Conservation (phyloP, 1,284 basidiomycete species). For the Ustilago shanxiensis region DNA sequence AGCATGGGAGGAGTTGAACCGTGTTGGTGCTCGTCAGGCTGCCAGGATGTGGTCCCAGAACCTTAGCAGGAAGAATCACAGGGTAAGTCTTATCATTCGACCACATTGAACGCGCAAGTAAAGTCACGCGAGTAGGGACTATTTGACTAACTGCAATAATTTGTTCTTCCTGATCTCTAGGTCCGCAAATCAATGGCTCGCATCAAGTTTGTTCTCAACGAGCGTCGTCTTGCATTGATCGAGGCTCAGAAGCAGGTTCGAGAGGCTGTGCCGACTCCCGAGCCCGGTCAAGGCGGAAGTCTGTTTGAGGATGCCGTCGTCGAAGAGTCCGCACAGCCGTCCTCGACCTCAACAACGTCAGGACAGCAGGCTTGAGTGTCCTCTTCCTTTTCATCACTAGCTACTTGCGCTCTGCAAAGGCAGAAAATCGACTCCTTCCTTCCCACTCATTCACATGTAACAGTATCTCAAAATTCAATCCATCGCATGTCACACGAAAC, state of each 20-base stretch:
- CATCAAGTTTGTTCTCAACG: slow-evolving; percentile 92
- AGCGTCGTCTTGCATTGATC: slow-evolving; percentile 84
- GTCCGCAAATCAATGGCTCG: slow-evolving; percentile 95
- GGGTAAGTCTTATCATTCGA: slow-evolving; percentile 46
- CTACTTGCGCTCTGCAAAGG: neutral
- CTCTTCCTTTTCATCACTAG: no score
- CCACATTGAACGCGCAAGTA: neutral
- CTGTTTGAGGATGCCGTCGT: slow-evolving; percentile 31
- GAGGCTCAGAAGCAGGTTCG: slow-evolving; percentile 74
- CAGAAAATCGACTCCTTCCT: neutral
- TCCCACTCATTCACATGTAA: slow-evolving; percentile 21
- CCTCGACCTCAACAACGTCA: neutral
- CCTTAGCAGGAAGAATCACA: slow-evolving; percentile 55
- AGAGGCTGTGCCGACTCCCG: slow-evolving; percentile 18
- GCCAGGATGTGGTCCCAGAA: slow-evolving; percentile 57
- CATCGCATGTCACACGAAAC: neutral
- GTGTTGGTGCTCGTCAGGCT: slow-evolving; percentile 52
- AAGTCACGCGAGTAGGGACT: no score
- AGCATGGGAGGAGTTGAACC: slow-evolving; percentile 60
- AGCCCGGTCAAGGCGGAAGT: slow-evolving; percentile 21
- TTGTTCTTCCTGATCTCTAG: slow-evolving; percentile 72
- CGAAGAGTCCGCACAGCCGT: neutral
- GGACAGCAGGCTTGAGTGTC: slow-evolving; percentile 4
- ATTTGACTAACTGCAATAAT: neutral
- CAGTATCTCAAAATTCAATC: slow-evolving; percentile 18